Base-by-base conservation (phyloP, 768 basidiomycete species). In the Suillus tomentosus region DNA sequence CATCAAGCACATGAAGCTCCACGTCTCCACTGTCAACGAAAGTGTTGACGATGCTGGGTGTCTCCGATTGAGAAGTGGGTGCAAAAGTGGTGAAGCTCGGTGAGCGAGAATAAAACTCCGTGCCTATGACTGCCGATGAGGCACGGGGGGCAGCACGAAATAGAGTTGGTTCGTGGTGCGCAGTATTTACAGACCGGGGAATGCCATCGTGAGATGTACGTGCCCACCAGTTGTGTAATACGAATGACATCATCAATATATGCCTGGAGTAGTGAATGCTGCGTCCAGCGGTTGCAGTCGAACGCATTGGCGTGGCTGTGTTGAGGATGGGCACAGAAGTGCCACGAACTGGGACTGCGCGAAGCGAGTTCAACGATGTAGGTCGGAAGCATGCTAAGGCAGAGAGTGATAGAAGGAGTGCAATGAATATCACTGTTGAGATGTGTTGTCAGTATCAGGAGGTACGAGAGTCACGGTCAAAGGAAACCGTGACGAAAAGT, bases 371-470 rank as follows among this genome's bases (percentile, higher is more conserved):
- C 57, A 42, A 8, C 5, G 24, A 57, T 39, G 57, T 58, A 42
- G 57, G 57, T 17, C 40, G 39, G 4, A 15, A 19, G 5, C 39
- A 42, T 40, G 39, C 57, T 1, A 58, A 19, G 22, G 6, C 24
- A 7, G 15, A 27, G 3, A 58, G 57, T 11, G 57, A 58, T 40
- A 58, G 17, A 13, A 58, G 5, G 17, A 58, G 39, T 27, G 17
- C 24, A 19, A 58, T 9, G 17, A 58, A 58, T 9, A 58, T 58
- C 24, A 27, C 57, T 58, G 57, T 58, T 19, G 24, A 27, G 24
- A 27, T 9, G 11, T n/a, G 36, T 17, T 40, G 9, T 58, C 39
- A 58, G 57, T 27, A 27, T 11, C 17, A 19, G 40, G 17, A 19
- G 7, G 5, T 42, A 40, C 24, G 27, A 58, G 11, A 19, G 24